phyloP scores from a whole-genome alignment of 2,329 filamentous ascomycete species.

The Colletotrichum salicis region DNA sequence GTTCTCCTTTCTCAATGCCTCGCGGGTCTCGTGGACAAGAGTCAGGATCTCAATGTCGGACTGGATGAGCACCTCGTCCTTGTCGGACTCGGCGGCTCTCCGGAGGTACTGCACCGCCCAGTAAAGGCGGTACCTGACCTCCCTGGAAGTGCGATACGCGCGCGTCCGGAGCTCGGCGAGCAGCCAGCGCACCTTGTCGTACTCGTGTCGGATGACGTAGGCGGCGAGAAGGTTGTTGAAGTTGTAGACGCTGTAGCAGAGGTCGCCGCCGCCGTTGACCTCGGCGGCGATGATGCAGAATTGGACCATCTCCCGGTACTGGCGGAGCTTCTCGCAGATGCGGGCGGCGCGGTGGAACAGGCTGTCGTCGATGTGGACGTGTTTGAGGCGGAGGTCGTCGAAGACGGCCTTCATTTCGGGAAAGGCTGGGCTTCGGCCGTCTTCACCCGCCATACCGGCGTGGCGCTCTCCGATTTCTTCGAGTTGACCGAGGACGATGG shows the following conservation, averaged over 20 bases:
- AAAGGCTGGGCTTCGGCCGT: conserved; percentile 9
- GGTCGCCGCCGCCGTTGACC: conserved; percentile 48
- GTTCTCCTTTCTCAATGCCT: conserved; percentile 13
- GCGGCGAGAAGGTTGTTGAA: conserved; percentile 50
- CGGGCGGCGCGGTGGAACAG: conserved; percentile 50
- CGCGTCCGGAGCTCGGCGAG: conserved; percentile 36
- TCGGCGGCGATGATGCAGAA: conserved; percentile 50
- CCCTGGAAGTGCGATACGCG: conserved; percentile 24
- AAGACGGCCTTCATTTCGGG: conserved; percentile 37
- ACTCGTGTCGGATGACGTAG: conserved; percentile 45
- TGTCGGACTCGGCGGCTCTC: conserved; percentile 16
- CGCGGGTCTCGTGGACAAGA: conserved; percentile 14
- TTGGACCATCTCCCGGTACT: conserved; percentile 43
- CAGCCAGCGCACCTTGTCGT: conserved; percentile 45
- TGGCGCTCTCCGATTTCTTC: conserved; percentile 43
- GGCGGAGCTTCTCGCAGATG: conserved; percentile 43
- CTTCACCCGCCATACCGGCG: conserved; percentile 30
- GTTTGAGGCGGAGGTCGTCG: conserved; percentile 41
- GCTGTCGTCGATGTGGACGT: conserved; percentile 46
- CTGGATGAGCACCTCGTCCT: conserved; percentile 23
- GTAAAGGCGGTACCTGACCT: conserved; percentile 23
- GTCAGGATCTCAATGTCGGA: conserved; percentile 29
- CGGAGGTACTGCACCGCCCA: conserved; percentile 30
- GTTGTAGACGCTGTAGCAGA: conserved; percentile 50
- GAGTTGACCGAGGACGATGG: conserved; percentile 52